Evolutionary conservation across 2,329 filamentous ascomycete genomes (phyloP), one percentile per base, ranked within the genome.

Genomic region (Phyllachora maydis): DNA sequence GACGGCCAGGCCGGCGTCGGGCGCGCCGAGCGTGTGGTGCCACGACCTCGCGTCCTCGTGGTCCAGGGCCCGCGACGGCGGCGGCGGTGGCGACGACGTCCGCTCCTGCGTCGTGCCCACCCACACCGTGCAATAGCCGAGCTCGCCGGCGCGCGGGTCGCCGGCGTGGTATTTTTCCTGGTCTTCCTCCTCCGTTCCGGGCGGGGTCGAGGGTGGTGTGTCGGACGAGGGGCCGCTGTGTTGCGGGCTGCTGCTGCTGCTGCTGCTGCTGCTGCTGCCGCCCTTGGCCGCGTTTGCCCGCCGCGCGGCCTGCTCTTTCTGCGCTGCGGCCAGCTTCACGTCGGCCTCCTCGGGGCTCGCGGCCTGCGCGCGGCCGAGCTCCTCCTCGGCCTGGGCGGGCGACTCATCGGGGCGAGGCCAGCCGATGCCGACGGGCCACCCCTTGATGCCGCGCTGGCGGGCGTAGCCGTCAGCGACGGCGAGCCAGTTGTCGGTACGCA

Each of bases 101-200:
- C 70, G 68, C 41, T 92, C 79, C 36, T 79, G 60, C 3, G 65
- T 90, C 1, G 66, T 76, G 16, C 88, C 88, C 6, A 93, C 75
- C 88, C 88, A 98, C 28, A 95, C 66, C 11, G 83, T 95, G 51
- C 88, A 95, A 52, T 85, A 88, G 5, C 76, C 74, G 0, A 98
- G 56, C 17, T 82, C 70, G n/a, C 54, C 54, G 13, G 53, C 46
- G 18, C 55, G 44, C 14, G 56, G 46, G 11, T 52, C 41, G 8
- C 52, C 52, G 6, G 49, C 43, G 20, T 50, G 38, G 25, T 52
- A 52, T 32, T 50, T 45, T 6, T 30, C 27, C 10, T 39, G 30
- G 0, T 35, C 29, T 29, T 42, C 25, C 11, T 11, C 23, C 4
- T 25, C 35, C 10, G 19, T 29, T 5, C 27, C 21, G 6, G 16